These are phyloP conservation scores for Ophiostoma australiae DNA, from an alignment of 2,329 filamentous ascomycete species.

Conservation along the genomic window DNA sequence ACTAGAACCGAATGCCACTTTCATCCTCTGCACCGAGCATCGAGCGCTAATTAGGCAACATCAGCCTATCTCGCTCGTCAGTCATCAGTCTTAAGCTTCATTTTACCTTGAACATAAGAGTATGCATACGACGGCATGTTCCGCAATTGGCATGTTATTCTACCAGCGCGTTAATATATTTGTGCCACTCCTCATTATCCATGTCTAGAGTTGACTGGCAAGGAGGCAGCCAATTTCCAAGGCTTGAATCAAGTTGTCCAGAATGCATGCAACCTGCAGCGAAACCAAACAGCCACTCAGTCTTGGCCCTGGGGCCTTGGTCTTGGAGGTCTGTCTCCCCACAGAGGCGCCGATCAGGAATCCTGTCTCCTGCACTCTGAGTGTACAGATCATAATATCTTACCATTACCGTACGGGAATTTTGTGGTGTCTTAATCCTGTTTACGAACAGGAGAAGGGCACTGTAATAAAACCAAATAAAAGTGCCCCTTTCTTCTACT, in stretches of 20 bases:
- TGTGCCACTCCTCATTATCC: slow-evolving; percentile 1
- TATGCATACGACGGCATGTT: not conserved
- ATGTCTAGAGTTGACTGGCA: not conserved
- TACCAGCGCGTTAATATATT: not conserved
- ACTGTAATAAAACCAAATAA: not conserved
- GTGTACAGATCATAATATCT: not conserved
- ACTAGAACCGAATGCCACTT: not conserved
- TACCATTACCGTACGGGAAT: no score
- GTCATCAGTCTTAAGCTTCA: not conserved
- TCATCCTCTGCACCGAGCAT: not conserved
- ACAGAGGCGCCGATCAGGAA: not conserved
- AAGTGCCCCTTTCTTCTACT: slow-evolving; percentile 6
- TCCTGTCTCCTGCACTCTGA: not conserved
- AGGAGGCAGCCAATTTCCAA: slow-evolving; percentile 10
- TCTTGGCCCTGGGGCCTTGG: not conserved
- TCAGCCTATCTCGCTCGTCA: not conserved
- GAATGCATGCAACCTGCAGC: not conserved
- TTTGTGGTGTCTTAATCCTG: not conserved
- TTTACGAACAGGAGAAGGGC: not conserved
- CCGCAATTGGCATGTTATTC: not conserved
- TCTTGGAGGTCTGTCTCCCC: not conserved
- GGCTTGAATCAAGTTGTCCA: slow-evolving; percentile 5
- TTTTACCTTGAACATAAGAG: not conserved
- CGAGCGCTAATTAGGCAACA: not conserved
- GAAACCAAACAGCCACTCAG: not conserved